Evolutionary conservation across 345 rosid genomes (phyloP).

Genomic region (Ceriops decandra): DNA sequence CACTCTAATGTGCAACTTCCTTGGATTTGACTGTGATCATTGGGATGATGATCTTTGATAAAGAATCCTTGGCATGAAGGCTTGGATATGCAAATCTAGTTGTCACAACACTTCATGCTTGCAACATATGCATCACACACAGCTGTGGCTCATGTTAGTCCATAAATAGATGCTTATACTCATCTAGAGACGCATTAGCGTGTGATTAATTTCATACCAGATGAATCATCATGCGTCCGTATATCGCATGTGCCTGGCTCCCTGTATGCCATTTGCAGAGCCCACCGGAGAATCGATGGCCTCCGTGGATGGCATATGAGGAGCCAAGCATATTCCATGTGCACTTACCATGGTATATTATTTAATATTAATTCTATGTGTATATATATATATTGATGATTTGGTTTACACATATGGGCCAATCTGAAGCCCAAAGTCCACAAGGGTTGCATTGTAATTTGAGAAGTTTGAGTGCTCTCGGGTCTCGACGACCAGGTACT

Average conservation of each 20-base stretch:
- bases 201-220: not conserved
- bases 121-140: too few relatives aligned
- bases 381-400: not conserved
- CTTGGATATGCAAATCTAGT: not conserved
- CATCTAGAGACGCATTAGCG: not conserved
- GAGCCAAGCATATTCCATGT: conserved; percentile 60
- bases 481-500: conserved; percentile 1
- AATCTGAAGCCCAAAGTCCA: not conserved
- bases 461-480: conserved; percentile 3
- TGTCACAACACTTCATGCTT: not conserved
- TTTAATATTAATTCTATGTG: not conserved
- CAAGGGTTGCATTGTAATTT: conserved; percentile 29
- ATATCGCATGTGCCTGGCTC: conserved; percentile 82
- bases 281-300: conserved; percentile 59
- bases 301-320: conserved; percentile 99
- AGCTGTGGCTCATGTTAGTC: too few relatives aligned
- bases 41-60: not conserved
- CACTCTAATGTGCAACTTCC: not conserved
- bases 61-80: not conserved
- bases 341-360: conserved; percentile 2
- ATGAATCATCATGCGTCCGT: conserved; percentile 2
- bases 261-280: conserved; percentile 97
- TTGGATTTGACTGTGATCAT: not conserved
- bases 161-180: not conserved
- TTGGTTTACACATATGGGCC: too few relatives aligned